A percentile compares a stretch with the other conserved stretches of the same genome.
Conservation (phyloP, 306 rosid genomes). For the Luffa aegyptiaca region DNA sequence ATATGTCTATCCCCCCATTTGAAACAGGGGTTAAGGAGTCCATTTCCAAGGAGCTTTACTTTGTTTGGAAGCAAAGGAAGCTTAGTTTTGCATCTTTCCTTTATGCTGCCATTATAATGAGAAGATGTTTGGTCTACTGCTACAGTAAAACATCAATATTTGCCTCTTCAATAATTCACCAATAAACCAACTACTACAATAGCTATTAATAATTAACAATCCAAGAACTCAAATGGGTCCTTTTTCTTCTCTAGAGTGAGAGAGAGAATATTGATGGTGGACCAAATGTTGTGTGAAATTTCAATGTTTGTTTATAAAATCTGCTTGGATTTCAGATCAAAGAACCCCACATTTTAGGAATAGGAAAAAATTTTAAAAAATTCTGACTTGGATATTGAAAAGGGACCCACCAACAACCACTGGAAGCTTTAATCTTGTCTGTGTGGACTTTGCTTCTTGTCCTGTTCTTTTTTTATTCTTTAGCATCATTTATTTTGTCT, state of each 20-base stretch:
- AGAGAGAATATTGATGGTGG: background rate
- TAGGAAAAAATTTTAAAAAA: background rate
- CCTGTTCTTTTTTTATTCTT: constrained; percentile 4
- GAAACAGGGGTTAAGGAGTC: background rate
- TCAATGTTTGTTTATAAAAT: background rate
- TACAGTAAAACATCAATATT: background rate
- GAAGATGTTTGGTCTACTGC: background rate
- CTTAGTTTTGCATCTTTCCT: background rate
- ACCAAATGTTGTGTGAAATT: background rate
- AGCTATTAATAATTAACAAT: background rate
- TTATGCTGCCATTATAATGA: background rate
- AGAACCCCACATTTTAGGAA: background rate
- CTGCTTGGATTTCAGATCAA: background rate
- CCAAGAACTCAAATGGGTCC: background rate
- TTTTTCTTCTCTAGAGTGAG: background rate
- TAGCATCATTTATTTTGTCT: background rate
- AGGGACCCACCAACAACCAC: background rate
- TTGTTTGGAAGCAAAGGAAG: constrained; percentile 6
- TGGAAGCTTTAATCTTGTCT: background rate
- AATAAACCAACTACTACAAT: background rate
- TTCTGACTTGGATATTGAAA: background rate
- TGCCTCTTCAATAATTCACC: background rate
- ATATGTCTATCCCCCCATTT: background rate
- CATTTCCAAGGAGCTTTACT: background rate
- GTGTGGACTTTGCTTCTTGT: background rate